Evolutionary conservation across 1,284 basidiomycete genomes (phyloP), one percentile per base, ranked within the genome.

Genomic region (Acaromyces ingoldii): DNA sequence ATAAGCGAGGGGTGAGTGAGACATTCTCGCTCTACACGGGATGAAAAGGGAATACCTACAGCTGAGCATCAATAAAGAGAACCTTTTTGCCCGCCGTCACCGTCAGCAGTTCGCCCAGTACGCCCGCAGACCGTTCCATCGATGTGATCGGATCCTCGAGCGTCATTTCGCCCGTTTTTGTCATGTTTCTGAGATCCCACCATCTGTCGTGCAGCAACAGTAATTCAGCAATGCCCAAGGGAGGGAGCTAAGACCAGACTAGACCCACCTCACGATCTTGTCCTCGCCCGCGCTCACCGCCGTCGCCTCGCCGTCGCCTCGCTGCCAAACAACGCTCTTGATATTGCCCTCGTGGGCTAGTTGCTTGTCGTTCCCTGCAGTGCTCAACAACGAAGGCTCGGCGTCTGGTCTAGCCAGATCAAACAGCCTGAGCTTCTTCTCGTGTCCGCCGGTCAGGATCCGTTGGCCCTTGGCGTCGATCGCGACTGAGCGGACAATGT

Each of bases 401-500:
- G 88, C 87, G 63, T 93, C 87, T 80, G 53, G 80, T 79, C 36
- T 45, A 15, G 55, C 45, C 33, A 98, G 81, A 78, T 97, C 90
- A 76, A 96, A 98, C 70, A 97, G 84, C 52, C 93, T 82, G 51
- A 96, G 86, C 79, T 91, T 96, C 82, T 96, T 97, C 78, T 98
- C 95, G 79, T 96, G 87, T 0, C 93, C 93, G 37, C 91, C 92
- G n/a, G 89, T 91, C 50, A 93, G 79, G 50, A 91, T 81, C 74
- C 84, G 84, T 2, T 81, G 79, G 10, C 83, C 79, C 41, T 78
- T 77, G 7, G 84, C 82, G 9, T 88, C 86, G 61, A 97, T 79
- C 11, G 91, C 91, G 34, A 96, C 90, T 34, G 87, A 89, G 61
- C 92, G 87, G 63, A 99, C 93, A 75, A 99, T 98, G 78, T 98